Conservation (phyloP, 1,139 yeast species). For the Hansenula sp. region DNA sequence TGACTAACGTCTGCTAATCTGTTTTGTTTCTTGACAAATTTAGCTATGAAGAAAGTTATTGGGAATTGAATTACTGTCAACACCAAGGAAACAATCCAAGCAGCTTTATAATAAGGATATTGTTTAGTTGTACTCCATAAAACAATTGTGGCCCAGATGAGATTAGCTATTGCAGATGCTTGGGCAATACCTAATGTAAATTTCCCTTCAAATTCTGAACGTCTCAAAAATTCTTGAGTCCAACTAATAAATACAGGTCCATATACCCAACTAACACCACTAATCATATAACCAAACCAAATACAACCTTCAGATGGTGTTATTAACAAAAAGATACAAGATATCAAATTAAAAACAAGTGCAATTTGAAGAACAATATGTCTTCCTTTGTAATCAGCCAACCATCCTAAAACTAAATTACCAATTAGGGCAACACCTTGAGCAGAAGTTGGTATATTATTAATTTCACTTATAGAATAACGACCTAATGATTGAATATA, state of each 20-base stretch:
- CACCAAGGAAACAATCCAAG: slow-evolving; percentile 1
- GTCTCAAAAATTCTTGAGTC: slow-evolving; percentile 4
- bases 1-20: background rate
- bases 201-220: slow-evolving; percentile 2
- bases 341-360: background rate
- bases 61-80: slow-evolving; percentile 2
- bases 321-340: slow-evolving; percentile 3
- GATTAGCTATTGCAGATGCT: slow-evolving; percentile 4
- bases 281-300: slow-evolving; percentile 5
- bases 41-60: background rate
- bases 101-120: slow-evolving; percentile 4
- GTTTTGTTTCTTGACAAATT: slow-evolving; percentile 2
- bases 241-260: slow-evolving; percentile 5
- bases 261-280: slow-evolving; percentile 5
- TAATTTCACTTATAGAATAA: slow-evolving; percentile 1
- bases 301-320: slow-evolving; percentile 3
- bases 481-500: slow-evolving; percentile 3
- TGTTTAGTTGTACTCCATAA: slow-evolving; percentile 4
- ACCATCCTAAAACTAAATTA: slow-evolving; percentile 4
- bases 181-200: slow-evolving; percentile 5
- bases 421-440: slow-evolving; percentile 6
- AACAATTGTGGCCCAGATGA: slow-evolving; percentile 5
- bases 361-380: slow-evolving; percentile 1
- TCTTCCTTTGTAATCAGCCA: slow-evolving; percentile 4
- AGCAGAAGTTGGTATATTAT: slow-evolving; percentile 5